Percentiles rank a stretch among this genome's conserved stretches.
Conservation (phyloP, 352 stramenopile genomes). For the Globisporangium viniferum region DNA sequence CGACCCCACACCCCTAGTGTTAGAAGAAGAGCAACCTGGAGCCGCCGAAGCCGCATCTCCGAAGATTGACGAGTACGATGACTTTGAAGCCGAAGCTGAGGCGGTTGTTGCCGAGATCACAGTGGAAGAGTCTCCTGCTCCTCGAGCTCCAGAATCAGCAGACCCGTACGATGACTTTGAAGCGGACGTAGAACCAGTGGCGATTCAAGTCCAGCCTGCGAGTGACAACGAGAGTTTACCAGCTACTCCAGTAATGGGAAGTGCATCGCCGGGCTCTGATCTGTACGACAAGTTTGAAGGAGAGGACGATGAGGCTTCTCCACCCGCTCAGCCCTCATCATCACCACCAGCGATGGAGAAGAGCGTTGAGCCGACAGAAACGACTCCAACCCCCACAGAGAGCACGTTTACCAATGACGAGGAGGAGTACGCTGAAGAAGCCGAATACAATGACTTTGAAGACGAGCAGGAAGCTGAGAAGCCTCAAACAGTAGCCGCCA, state of each 20-base stretch:
- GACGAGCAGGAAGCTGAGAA: conserved; percentile 11
- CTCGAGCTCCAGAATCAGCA: not conserved
- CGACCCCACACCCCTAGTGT: not conserved
- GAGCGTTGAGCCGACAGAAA: not conserved
- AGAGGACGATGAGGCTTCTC: conserved; percentile 1
- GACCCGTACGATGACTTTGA: conserved; percentile 13
- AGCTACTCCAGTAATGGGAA: not conserved
- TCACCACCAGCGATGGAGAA: not conserved
- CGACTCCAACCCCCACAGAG: not conserved
- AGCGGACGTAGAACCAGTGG: not conserved
- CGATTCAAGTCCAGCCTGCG: not conserved
- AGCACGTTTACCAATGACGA: conserved; percentile 16
- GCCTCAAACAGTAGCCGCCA: not conserved
- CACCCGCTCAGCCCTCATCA: not conserved
- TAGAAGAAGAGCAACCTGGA: not conserved
- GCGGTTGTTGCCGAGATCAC: not conserved
- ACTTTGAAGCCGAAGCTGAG: conserved; percentile 8
- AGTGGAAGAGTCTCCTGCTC: not conserved
- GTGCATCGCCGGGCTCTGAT: not conserved
- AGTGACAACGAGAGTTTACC: not conserved
- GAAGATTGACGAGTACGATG: conserved; percentile 7
- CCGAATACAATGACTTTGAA: conserved; percentile 51
- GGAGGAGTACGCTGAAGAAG: conserved; percentile 33
- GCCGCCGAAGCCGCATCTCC: not conserved
- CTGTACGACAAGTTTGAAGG: conserved; percentile 13